Evolutionary conservation across 2,329 filamentous ascomycete species (phyloP), one percentile per base, ranked within the genome.

Genomic region (Alternaria angustiovoidea): DNA sequence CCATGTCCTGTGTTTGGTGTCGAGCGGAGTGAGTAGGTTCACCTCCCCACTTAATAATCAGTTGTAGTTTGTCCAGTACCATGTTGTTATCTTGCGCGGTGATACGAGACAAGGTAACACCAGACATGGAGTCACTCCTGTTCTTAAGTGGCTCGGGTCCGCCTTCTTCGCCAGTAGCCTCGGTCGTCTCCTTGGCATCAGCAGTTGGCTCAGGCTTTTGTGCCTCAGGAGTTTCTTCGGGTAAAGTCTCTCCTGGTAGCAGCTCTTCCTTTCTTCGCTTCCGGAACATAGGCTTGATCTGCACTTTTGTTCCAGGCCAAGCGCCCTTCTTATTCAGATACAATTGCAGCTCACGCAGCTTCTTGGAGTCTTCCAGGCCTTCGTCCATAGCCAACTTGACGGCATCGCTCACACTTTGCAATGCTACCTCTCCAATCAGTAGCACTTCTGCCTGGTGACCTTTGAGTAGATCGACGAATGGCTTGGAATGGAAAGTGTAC

Each of bases 211-310:
- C 57, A 28, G 62, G 54, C 55, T 64, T 63, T 41, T 66, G 64
- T 18, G 61, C 63, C 44, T 78, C 74, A 7, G 73, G 70, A 16
- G 72, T 68, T 20, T 72, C 69, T 52, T 79, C 76, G 20, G 68
- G 69, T 14, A 69, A 48, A 6, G 64, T 64, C 46, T 77, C 68
- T 18, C 75, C 75, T 0, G 75, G 74, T 24, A 75, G 69, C 16
- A 81, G 76, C 65, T 89, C 87, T 51, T 91, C 87, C 3, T 88
- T 86, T 72, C 89, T 92, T 72, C 93, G 89, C 81, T 94, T 97
- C 52, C 94, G 89, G 79, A 99, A 99, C 93, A 99, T 97, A 9
- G 95, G 95, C 79, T 99, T 99, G 77, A 99, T 98, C 79, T 99
- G 95, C 2, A 99, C 93, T 78, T 99, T 99, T 1, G 95, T 99